Conservation (phyloP, 2,329 filamentous ascomycete genomes). For the Lachnellula hyalina region DNA sequence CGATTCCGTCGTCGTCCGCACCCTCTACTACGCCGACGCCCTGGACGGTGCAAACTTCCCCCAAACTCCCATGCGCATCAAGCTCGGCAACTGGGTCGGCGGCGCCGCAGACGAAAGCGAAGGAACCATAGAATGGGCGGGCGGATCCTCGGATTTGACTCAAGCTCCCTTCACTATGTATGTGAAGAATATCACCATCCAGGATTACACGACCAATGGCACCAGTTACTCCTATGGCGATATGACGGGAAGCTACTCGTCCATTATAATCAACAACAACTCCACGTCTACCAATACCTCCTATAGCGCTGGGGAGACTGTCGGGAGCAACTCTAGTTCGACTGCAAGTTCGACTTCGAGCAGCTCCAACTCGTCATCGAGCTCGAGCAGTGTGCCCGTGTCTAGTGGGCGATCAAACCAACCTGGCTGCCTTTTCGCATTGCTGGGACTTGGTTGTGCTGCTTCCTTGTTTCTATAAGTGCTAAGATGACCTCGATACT, state of each 20-base stretch:
- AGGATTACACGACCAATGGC: constrained; percentile 53
- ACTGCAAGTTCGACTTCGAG: too few relatives aligned
- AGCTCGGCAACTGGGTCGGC: constrained; percentile 61
- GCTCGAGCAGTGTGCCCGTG: too few relatives aligned
- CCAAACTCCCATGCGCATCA: constrained; percentile 68
- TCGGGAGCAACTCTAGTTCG: too few relatives aligned
- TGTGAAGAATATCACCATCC: constrained; percentile 53
- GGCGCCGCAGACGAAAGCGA: constrained; percentile 49
- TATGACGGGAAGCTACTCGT: constrained; percentile 48
- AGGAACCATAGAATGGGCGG: constrained; percentile 62
- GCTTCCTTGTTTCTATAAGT: too few relatives aligned
- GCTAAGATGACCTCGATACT: too few relatives aligned
- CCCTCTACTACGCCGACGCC: constrained; percentile 52
- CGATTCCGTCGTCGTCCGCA: constrained; percentile 60
- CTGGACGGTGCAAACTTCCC: constrained; percentile 60
- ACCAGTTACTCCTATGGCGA: constrained; percentile 59
- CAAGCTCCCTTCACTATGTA: constrained; percentile 67
- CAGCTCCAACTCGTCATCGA: too few relatives aligned
- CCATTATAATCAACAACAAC: constrained; percentile 34
- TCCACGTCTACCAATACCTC: neutral
- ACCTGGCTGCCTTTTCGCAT: too few relatives aligned
- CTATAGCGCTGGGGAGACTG: too few relatives aligned
- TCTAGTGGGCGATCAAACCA: too few relatives aligned
- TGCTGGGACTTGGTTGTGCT: too few relatives aligned
- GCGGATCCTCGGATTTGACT: constrained; percentile 59